phyloP scores from a whole-genome alignment of 2,329 filamentous ascomycete species.

The Neonectria sp. region DNA sequence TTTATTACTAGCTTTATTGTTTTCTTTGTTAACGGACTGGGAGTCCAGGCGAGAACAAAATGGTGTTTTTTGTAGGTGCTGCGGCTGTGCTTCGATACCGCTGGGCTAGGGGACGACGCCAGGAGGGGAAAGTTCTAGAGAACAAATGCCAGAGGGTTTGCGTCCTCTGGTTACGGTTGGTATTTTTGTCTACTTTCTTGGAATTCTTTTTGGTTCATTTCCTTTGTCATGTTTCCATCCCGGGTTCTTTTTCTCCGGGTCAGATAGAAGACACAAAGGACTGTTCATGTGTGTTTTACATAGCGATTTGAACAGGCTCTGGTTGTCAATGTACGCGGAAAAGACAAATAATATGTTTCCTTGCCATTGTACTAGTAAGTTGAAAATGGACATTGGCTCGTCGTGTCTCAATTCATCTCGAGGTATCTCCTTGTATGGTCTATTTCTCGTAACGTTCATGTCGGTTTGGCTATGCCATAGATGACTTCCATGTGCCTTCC shows the following conservation, averaged over 20 bases:
- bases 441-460: conserved; percentile 25
- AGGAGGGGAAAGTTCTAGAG: conserved; percentile 2
- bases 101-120: not conserved
- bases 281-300: conserved; percentile 5
- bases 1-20: conserved; percentile 13
- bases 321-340: conserved; percentile 19
- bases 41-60: conserved; percentile 20
- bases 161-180: not conserved
- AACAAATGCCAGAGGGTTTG: not conserved
- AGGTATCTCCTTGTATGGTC: conserved; percentile 10
- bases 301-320: conserved; percentile 33
- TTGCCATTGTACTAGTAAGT: conserved; percentile 13
- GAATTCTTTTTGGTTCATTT: not conserved
- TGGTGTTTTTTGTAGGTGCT: conserved; percentile 5
- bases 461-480: conserved; percentile 7
- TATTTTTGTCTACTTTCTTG: not conserved
- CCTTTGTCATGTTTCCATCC: conserved; percentile 1
- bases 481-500: not conserved
- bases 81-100: not conserved
- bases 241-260: conserved; percentile 14
- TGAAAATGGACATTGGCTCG: conserved; percentile 12
- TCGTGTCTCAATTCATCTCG: conserved; percentile 14
- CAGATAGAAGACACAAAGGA: conserved; percentile 4
- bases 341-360: conserved; percentile 24
- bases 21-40: conserved; percentile 14